Conservation (phyloP, 345 rosid species). For the Heritiera littoralis region DNA sequence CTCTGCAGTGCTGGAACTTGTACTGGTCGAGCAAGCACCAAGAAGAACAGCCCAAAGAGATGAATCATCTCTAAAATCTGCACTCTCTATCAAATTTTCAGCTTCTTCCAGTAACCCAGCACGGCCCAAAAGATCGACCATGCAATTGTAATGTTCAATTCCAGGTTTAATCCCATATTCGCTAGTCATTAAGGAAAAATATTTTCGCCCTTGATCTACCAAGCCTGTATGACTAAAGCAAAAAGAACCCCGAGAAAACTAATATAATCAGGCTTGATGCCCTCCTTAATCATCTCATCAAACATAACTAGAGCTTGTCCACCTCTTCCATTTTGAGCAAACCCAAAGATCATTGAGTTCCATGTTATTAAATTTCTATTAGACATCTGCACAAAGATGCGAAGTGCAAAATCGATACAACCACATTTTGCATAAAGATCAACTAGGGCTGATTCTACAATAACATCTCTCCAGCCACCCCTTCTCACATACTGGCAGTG, state of each 20-base stretch:
- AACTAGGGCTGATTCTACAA: conserved; percentile 85
- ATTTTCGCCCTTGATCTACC: conserved; percentile 59
- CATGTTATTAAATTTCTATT: conserved; percentile 68
- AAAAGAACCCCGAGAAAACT: conserved; percentile 81
- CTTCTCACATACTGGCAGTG: conserved; percentile 85
- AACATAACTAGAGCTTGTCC: conserved; percentile 64
- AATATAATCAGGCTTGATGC: conserved; percentile 70
- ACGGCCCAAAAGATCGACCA: conserved; percentile 90
- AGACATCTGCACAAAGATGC: conserved; percentile 51
- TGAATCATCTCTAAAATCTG: conserved; percentile 58
- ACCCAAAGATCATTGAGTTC: conserved; percentile 82
- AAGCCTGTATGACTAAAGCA: conserved; percentile 83
- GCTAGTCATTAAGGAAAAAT: conserved; percentile 53
- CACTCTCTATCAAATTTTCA: conserved; percentile 59
- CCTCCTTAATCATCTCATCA: conserved; percentile 52
- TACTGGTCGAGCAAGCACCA: conserved; percentile 69
- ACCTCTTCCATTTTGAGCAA: conserved; percentile 88
- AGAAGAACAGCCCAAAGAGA: conserved; percentile 90
- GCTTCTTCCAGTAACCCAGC: conserved; percentile 88
- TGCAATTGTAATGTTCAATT: conserved; percentile 81
- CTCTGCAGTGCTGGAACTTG: conserved; percentile 59
- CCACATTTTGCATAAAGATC: conserved; percentile 93
- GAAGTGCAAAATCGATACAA: conserved; percentile 57
- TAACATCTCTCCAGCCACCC: conserved; percentile 67
- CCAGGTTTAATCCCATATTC: conserved; percentile 63